Evolutionary conservation across 257 asterid genomes (phyloP).

Genomic region (Dorcoceras hygrometricum): DNA sequence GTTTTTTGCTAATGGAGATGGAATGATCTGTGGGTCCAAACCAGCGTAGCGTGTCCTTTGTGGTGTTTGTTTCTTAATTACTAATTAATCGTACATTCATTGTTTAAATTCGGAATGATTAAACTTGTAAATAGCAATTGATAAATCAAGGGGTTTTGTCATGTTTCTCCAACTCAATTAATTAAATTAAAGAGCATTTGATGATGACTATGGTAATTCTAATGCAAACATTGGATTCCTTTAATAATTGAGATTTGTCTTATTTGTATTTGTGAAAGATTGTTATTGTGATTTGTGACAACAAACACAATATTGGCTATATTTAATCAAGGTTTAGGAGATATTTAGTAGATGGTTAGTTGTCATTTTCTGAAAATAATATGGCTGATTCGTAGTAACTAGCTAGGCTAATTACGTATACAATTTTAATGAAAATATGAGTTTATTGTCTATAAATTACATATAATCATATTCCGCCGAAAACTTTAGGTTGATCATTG

Average conservation of each 20-base stretch:
- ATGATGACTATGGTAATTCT: slow-evolving; percentile 28
- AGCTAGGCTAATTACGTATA: neutral
- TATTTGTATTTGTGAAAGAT: slow-evolving; percentile 8
- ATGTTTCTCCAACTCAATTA: slow-evolving; percentile 29
- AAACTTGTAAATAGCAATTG: slow-evolving; percentile 15
- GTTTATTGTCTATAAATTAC: too few relatives aligned
- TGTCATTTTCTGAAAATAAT: too few relatives aligned
- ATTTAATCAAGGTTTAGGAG: too few relatives aligned
- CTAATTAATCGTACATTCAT: slow-evolving; percentile 18
- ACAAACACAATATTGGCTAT: too few relatives aligned
- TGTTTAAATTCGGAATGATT: slow-evolving; percentile 23
- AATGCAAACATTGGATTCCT: slow-evolving; percentile 50
- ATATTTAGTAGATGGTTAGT: too few relatives aligned
- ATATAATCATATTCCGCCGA: too few relatives aligned
- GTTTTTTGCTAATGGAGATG: slow-evolving; percentile 47
- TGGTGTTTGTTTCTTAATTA: slow-evolving; percentile 31
- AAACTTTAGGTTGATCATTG: too few relatives aligned
- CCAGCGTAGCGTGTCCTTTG: slow-evolving; percentile 45
- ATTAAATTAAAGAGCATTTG: slow-evolving; percentile 17
- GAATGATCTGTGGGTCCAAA: slow-evolving; percentile 48
- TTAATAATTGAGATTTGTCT: slow-evolving; percentile 28
- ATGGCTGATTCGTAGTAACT: neutral
- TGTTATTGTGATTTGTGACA: neutral
- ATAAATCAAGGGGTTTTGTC: slow-evolving; percentile 43
- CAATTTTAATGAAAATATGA: neutral